phyloP scores from a whole-genome alignment of 2,329 filamentous ascomycete genomes.

The Fusarium liriodendri region DNA sequence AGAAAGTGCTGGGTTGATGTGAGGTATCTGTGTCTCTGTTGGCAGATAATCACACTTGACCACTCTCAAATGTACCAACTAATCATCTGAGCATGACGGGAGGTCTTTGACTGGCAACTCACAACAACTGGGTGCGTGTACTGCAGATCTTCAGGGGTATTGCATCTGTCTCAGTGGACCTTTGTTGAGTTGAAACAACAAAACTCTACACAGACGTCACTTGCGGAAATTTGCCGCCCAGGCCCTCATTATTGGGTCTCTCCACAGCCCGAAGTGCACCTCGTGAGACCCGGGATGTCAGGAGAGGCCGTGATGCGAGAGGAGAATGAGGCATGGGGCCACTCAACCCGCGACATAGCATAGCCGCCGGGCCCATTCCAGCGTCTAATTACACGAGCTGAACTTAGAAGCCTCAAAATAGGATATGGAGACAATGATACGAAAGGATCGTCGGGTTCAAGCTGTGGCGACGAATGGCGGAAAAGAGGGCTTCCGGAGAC shows the following conservation, averaged over 20 bases:
- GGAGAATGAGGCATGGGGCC: slow-evolving; percentile 6
- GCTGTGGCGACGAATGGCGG: slow-evolving; percentile 22
- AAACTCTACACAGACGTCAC: slow-evolving; percentile 3
- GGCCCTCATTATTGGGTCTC: not conserved
- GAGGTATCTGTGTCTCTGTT: not conserved
- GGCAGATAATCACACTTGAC: not conserved
- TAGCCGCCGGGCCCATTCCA: slow-evolving; percentile 4
- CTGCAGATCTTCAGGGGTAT: slow-evolving; percentile 1
- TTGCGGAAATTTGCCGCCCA: slow-evolving; percentile 6
- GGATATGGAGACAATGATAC: slow-evolving; percentile 2
- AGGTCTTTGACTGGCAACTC: not conserved
- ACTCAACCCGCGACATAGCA: not conserved
- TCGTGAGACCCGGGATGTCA: slow-evolving; percentile 6
- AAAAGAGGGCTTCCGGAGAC: not conserved
- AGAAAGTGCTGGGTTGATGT: slow-evolving; percentile 28
- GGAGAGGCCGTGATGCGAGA: not conserved
- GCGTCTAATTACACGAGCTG: slow-evolving; percentile 10
- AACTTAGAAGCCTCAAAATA: slow-evolving; percentile 20
- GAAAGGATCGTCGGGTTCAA: slow-evolving; percentile 14
- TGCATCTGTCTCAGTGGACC: not conserved
- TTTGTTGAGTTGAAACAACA: not conserved
- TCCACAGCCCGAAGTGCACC: slow-evolving; percentile 3
- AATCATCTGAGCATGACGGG: not conserved
- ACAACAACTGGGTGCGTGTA: not conserved
- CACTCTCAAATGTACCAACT: not conserved